A percentile compares a stretch with the other conserved stretches of the same genome.
Conservation (phyloP, 2,329 filamentous ascomycete genomes). For the Neoascochyta sp. region DNA sequence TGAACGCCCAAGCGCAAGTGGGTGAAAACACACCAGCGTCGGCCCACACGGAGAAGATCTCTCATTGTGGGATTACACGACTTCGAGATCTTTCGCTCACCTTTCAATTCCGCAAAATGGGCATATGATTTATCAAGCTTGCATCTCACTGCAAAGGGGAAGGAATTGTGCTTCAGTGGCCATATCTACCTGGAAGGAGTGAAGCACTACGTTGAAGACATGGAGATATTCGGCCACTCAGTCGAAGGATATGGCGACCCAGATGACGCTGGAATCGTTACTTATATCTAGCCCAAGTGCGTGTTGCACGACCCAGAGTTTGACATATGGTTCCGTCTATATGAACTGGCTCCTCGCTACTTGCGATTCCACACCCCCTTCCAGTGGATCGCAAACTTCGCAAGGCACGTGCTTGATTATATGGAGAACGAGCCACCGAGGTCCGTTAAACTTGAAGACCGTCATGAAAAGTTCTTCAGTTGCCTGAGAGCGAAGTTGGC, state of each 20-base stretch:
- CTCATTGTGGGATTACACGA: slow-evolving; percentile 18
- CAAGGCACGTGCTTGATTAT: slow-evolving; percentile 70
- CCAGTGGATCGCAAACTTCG: slow-evolving; percentile 66
- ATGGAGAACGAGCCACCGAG: slow-evolving; percentile 34
- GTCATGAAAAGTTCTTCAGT: slow-evolving; percentile 53
- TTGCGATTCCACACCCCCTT: slow-evolving; percentile 60
- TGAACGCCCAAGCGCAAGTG: too few species aligned
- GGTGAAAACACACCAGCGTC: too few species aligned
- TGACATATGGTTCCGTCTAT: slow-evolving; percentile 63
- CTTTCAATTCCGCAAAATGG: slow-evolving; percentile 3
- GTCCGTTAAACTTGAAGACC: slow-evolving; percentile 53
- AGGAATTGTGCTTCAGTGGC: slow-evolving; percentile 26
- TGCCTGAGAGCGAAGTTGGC: slow-evolving; percentile 55
- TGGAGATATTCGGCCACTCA: slow-evolving; percentile 58
- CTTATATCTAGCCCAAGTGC: slow-evolving; percentile 61
- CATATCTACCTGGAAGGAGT: slow-evolving; percentile 45
- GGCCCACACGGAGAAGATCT: too few species aligned
- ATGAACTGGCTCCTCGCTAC: slow-evolving; percentile 58
- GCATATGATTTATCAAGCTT: slow-evolving; percentile 16
- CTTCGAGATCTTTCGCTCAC: slow-evolving; percentile 25
- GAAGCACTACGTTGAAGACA: slow-evolving; percentile 51
- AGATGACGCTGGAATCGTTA: slow-evolving; percentile 47
- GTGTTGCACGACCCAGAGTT: slow-evolving; percentile 17
- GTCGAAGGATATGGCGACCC: slow-evolving; percentile 63
- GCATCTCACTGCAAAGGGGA: slow-evolving; percentile 14